Evolutionary conservation across 106 monocot species (phyloP), one percentile per base, ranked within the genome.

Genomic region (Phalaenopsis aphrodite): DNA sequence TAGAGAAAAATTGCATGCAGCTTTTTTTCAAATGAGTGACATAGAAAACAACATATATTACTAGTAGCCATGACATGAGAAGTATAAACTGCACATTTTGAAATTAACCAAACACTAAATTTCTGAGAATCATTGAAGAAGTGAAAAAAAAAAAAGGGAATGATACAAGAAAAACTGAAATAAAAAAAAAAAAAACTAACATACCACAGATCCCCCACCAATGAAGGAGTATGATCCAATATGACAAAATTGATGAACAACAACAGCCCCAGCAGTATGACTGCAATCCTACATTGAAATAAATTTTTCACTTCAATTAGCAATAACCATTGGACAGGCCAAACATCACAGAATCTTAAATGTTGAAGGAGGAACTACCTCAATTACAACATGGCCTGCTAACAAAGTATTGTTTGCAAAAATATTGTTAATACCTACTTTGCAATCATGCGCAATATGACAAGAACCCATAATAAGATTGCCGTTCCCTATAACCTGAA

Each of bases 371-470:
- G 78, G 2, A 82, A 87, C 84, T 77, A 95, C 99, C 84, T 91
- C 99, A 52, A 95, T 89, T 21, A 89, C 82, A 71, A 99, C 91
- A 88, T 93, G 93, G 30, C 99, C 99, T 15, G 91, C 99, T 79
- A 93, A 86, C 52, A 99, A 85, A 80, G 93, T 93, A 75, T 82
- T 91, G 81, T 99, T 99, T 43, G 99, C 93, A 87, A 99, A 93
- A 77, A 99, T 99, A 66, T 95, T 99, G 57, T 82, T 80, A 76
- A 81, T 91, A 36, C 99, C 95, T 78, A 99, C 74, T 91, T 93
- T 91, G 82, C 99, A 99, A 66, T 99, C 95, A 93, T 95, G 99
- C 16, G 95, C 95, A 86, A 99, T 90, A 84, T 99, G 99, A 78
- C 93, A 99, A 48, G 91, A 86, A 23, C 99, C 99, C 95, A 99